A percentile compares a stretch with the other conserved stretches of the same genome.
Evolutionary conservation across 768 basidiomycete genomes (phyloP).

Genomic region (Phanerochaete carnosa): DNA sequence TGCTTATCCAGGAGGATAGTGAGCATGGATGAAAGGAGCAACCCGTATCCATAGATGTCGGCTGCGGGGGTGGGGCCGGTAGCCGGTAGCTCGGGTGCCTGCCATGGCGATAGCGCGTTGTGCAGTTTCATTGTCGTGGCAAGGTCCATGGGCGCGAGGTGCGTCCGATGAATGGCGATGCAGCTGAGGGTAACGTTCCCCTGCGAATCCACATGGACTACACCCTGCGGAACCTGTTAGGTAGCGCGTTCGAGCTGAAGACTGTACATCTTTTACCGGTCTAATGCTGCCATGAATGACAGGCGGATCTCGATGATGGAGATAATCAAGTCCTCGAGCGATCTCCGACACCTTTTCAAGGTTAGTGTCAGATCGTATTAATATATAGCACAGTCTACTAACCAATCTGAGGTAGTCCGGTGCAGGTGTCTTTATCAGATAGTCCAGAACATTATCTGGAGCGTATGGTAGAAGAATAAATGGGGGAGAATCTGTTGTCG

Average conservation of each 20-base stretch:
- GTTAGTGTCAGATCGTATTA: neutral
- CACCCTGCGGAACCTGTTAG: neutral
- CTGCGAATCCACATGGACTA: neutral
- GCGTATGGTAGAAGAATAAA: slow-evolving; percentile 1
- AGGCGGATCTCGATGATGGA: neutral
- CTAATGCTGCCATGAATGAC: neutral
- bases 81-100: neutral
- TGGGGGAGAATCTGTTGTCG: neutral
- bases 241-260: neutral
- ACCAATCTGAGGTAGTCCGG: neutral
- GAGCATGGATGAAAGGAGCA: neutral
- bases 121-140: neutral
- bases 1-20: neutral
- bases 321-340: neutral
- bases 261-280: neutral
- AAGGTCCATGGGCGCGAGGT: neutral
- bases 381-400: neutral
- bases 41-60: neutral
- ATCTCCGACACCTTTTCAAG: neutral
- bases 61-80: too few relatives aligned
- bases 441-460: neutral
- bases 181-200: neutral
- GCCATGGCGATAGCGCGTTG: neutral
- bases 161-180: neutral
- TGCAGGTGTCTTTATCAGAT: neutral